A percentile compares a stretch with the other conserved stretches of the same genome.
phyloP scores from a whole-genome alignment of 73 alveolate genomes.

The Paramecium pentaurelia region DNA sequence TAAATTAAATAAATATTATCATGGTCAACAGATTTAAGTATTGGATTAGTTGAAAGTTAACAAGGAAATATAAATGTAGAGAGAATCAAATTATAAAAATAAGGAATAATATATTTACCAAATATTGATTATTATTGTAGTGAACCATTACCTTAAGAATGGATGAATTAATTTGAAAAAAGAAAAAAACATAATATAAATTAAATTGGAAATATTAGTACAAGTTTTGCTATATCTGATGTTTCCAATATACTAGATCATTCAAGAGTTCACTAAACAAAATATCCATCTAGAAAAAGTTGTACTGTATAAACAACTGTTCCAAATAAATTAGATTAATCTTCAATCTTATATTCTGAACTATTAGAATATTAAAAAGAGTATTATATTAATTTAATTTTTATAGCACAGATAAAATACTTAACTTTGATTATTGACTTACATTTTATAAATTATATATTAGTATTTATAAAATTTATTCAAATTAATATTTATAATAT shows the following conservation, averaged over 20 bases:
- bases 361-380: neutral
- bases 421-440: neutral
- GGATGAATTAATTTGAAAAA: conserved; percentile 42
- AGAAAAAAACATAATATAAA: neutral
- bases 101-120: neutral
- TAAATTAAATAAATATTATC: conserved; percentile 15
- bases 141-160: conserved; percentile 60
- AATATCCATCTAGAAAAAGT: neutral
- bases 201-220: neutral
- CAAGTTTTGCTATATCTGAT: conserved; percentile 23
- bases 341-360: neutral
- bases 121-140: conserved; percentile 36
- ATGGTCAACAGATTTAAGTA: conserved; percentile 29
- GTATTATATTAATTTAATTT: neutral
- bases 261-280: neutral
- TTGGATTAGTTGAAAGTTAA: neutral
- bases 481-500: neutral
- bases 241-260: neutral
- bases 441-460: neutral
- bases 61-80: neutral
- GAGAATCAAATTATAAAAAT: neutral
- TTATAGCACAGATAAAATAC: conserved; percentile 4
- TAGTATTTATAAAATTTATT: no score
- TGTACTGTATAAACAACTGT: neutral
- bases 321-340: conserved; percentile 8